Conservation (phyloP, 1,284 basidiomycete genomes). For the Quambalaria eucalypti region DNA sequence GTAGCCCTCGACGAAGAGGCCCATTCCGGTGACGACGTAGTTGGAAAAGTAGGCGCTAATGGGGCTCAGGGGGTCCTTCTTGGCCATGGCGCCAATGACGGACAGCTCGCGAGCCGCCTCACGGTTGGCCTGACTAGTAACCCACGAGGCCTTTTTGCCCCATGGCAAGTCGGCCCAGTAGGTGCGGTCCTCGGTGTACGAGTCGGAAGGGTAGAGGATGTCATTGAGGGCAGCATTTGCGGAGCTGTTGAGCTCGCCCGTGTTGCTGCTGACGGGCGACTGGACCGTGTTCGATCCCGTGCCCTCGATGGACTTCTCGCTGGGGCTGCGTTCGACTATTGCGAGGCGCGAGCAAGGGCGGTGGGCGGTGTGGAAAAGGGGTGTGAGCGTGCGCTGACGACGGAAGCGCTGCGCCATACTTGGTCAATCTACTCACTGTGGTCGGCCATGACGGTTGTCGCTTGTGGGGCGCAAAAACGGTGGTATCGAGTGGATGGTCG, state of each 20-base stretch:
- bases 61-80: constrained; percentile 50
- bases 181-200: constrained; percentile 32
- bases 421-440: background rate
- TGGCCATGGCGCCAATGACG: constrained; percentile 51
- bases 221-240: constrained; percentile 21
- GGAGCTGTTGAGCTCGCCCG: background rate
- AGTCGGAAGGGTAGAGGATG: constrained; percentile 39
- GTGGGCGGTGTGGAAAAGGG: background rate
- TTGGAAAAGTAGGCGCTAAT: constrained; percentile 50
- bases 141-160: constrained; percentile 44
- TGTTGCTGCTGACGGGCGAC: background rate
- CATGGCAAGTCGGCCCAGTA: constrained; percentile 49
- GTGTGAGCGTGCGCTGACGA: too few relatives aligned
- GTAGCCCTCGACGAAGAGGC: constrained; percentile 53
- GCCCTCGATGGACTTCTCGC: background rate
- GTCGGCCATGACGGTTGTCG: background rate
- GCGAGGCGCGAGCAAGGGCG: background rate
- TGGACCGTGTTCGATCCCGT: background rate
- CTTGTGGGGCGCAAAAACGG: too few relatives aligned
- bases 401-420: background rate
- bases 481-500: too few relatives aligned
- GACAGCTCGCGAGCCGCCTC: constrained; percentile 50
- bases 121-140: constrained; percentile 49
- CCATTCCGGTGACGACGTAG: constrained; percentile 54
- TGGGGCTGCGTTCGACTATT: background rate